Evolutionary conservation across 2,329 filamentous ascomycete genomes (phyloP).

Genomic region (Pleomassaria siparia): DNA sequence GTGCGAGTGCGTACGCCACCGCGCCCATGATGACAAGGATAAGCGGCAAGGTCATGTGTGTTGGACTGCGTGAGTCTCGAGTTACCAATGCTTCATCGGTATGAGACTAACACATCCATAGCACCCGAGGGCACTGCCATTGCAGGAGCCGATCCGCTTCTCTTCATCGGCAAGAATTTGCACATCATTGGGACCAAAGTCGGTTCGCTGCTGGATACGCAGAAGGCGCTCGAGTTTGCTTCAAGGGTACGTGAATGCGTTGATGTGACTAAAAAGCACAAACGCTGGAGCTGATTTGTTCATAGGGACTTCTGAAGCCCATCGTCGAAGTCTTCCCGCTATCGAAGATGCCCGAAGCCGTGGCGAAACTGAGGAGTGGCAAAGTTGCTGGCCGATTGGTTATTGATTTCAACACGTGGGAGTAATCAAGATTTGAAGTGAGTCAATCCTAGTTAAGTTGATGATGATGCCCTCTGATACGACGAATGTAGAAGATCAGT

Average conservation of each 20-base stretch:
- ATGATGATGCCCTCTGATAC: too few relatives aligned
- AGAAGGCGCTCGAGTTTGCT: conserved; percentile 48
- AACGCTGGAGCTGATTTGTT: neutral
- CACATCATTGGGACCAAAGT: conserved; percentile 36
- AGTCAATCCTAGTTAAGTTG: too few relatives aligned
- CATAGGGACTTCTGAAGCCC: conserved; percentile 45
- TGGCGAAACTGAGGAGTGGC: conserved; percentile 49
- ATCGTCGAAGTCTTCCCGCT: conserved; percentile 51
- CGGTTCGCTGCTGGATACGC: conserved; percentile 47
- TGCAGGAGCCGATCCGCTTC: conserved; percentile 24
- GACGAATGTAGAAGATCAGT: too few relatives aligned
- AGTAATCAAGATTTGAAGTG: too few relatives aligned
- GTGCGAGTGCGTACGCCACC: conserved; percentile 20
- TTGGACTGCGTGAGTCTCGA: conserved; percentile 47
- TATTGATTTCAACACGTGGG: conserved; percentile 49
- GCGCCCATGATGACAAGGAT: conserved; percentile 44
- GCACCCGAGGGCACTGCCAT: conserved; percentile 20
- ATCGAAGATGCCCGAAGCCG: conserved; percentile 49
- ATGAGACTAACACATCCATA: conserved; percentile 34
- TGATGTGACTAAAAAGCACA: neutral
- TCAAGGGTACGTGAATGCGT: conserved; percentile 34
- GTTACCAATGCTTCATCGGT: neutral
- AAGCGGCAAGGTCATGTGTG: conserved; percentile 53
- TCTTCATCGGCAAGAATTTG: conserved; percentile 26
- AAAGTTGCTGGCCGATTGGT: conserved; percentile 54